Conservation (phyloP, 257 asterid species). For the Nicotiana tomentosiformis region DNA sequence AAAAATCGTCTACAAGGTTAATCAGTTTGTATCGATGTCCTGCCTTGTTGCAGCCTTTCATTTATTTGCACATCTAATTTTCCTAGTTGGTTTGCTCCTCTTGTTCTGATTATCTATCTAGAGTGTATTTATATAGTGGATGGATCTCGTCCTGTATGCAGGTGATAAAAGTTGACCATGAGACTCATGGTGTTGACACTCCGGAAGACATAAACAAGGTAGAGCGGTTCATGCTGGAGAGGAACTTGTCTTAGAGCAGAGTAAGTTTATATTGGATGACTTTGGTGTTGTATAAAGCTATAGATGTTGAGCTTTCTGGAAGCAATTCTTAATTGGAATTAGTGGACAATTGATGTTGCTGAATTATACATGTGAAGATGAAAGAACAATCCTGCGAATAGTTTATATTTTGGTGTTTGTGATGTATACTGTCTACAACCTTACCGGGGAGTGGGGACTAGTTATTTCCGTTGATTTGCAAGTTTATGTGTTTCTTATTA, state of each 20-base stretch:
- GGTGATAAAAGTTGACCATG: constrained; percentile 77
- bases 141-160: constrained; percentile 1
- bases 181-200: constrained; percentile 66
- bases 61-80: background rate
- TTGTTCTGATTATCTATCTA: background rate
- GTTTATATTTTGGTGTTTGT: background rate
- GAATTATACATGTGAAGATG: background rate
- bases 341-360: background rate
- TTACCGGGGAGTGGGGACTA: background rate
- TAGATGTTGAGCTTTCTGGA: background rate
- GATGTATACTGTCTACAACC: background rate
- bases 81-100: background rate
- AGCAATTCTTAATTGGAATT: background rate
- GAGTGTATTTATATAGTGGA: background rate
- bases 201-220: constrained; percentile 61
- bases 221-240: constrained; percentile 50
- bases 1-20: background rate
- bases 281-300: background rate
- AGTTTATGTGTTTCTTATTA: background rate
- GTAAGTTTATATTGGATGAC: background rate
- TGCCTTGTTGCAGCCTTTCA: background rate
- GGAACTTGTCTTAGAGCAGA: constrained; percentile 38
- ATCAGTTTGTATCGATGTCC: background rate
- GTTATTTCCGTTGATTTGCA: background rate
- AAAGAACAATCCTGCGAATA: background rate